Base-by-base conservation (phyloP, 371 early-diverging fungal genomes). In the Rhizopus arrhizus region DNA sequence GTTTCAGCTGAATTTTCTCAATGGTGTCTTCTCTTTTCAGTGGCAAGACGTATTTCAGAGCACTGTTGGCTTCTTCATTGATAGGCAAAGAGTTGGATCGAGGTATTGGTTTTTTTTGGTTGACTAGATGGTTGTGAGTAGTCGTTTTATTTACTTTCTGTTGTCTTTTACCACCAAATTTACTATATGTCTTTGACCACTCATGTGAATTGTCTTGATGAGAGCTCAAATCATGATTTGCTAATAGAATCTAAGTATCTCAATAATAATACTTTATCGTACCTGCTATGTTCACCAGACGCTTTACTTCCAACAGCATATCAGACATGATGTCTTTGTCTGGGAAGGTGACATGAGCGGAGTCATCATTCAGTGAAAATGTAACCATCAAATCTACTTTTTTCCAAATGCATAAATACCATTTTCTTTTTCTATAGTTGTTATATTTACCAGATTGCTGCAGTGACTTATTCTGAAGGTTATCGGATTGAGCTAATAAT, bases 41-140 rank as follows among this genome's bases (percentile, higher is more conserved):
- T 0, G 78, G 75, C 4, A 78, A 48, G 0, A 78, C 75, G 49
- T 75, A 70, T 8, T 69, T 65, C 9, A 75, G 38, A 5, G 72
- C 59, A 42, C 69, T 72, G 5, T 35, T 28, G 42, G 51, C 15
- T 13, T 12, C 9, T 10, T 66, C 54, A 12, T 41, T 52, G 1
- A 54, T 3, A 10, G 74, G 68, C 51, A 64, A 12, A 9, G 72
- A 67, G 48, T 65, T 67, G 48, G 72, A 55, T 53, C 69, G 52
- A 0, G 51, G 22, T 7, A 48, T 28, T 16, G 66, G 59, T 51
- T 59, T 69, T 35, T 59, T 61, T 22, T 22, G 22, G 22, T 22
- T 22, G 22, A 22, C 22, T 22, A 22, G 22, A 22, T 0, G 22
- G 22, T 2, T 0, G 22, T 22, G 22, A 22, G 22, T 22, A 2